Base-by-base conservation (phyloP, 345 rosid species). In the Linum usitatissimum region DNA sequence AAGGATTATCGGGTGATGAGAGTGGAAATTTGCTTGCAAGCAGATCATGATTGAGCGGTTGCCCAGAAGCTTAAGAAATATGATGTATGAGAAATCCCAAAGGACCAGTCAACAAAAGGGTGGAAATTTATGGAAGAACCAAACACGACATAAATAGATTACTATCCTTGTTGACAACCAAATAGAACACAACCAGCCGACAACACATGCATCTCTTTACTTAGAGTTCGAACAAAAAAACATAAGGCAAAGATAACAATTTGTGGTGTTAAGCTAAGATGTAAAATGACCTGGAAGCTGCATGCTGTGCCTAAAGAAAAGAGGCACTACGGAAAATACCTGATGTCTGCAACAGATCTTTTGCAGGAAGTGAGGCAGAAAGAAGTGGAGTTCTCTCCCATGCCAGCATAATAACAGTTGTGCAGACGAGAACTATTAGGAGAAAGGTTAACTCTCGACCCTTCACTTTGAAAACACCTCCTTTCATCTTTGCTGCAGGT, bases 331-430 rank as follows among this genome's bases (percentile, higher is more conserved):
- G 10, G 51, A 31, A 53, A 57, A 38, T 64, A 85, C 95, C 91
- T 77, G 79, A 71, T 30, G 81, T 74, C 71, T 72, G 79, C 57
- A 87, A 53, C 59, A 60, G 61, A 75, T 60, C 71, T 67, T 70
- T 69, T 2, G 81, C 83, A 2, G 84, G 89, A 64, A 80, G 83
- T 18, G 70, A 75, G 45, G 86, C 68, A 9, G 79, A 34, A 20
- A 75, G 75, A 61, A 66, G 48, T 14, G 86, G 86, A 23, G 77
- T 68, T 71, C 77, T 73, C 60, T 83, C 80, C 87, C 86, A 88
- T 65, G 86, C 66, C 80, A 87, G 83, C 17, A 85, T 49, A 60
- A 83, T 69, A 63, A 83, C 57, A 17, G 83, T 80, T 64, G 79
- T 77, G 64, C 81, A 77, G 34, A 79, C 57, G 39, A 88, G 77